These are phyloP conservation scores for Phytopythium cucurbitacearum DNA, from an alignment of 352 stramenopile genomes.

Conservation along the genomic window DNA sequence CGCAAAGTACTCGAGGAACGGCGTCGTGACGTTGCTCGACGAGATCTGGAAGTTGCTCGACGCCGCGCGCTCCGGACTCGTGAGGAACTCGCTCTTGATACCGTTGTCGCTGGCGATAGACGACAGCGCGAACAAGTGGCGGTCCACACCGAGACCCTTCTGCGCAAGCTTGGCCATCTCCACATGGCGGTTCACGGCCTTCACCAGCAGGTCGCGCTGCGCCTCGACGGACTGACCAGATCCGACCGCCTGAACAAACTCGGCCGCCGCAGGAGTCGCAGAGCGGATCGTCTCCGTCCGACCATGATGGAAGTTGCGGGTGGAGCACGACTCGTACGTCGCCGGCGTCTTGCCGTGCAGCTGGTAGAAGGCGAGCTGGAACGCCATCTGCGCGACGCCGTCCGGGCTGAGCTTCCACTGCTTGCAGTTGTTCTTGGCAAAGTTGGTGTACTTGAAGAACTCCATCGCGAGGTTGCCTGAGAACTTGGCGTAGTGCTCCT, in stretches of 20 bases:
- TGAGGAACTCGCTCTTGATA: conserved; percentile 74
- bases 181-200: conserved; percentile 80
- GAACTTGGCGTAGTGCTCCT: conserved; percentile 63
- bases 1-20: conserved; percentile 87
- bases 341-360: conserved; percentile 71
- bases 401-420: conserved; percentile 89
- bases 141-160: conserved; percentile 82
- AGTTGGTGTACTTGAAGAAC: conserved; percentile 82
- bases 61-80: conserved; percentile 63
- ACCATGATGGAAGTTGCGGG: conserved; percentile 86
- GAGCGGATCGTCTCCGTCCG: conserved; percentile 92
- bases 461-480: conserved; percentile 68
- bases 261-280: conserved; percentile 63
- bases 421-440: conserved; percentile 91
- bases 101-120: conserved; percentile 61
- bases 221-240: conserved; percentile 28
- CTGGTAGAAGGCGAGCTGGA: conserved; percentile 88
- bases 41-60: conserved; percentile 89
- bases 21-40: conserved; percentile 89
- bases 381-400: conserved; percentile 88
- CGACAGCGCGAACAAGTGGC: conserved; percentile 80
- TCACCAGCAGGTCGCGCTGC: conserved; percentile 63
- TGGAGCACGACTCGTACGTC: conserved; percentile 93
- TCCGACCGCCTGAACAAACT: conserved; percentile 63
- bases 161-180: conserved; percentile 89